Conservation (phyloP, 768 basidiomycete genomes). For the Scleroderma bovista region DNA sequence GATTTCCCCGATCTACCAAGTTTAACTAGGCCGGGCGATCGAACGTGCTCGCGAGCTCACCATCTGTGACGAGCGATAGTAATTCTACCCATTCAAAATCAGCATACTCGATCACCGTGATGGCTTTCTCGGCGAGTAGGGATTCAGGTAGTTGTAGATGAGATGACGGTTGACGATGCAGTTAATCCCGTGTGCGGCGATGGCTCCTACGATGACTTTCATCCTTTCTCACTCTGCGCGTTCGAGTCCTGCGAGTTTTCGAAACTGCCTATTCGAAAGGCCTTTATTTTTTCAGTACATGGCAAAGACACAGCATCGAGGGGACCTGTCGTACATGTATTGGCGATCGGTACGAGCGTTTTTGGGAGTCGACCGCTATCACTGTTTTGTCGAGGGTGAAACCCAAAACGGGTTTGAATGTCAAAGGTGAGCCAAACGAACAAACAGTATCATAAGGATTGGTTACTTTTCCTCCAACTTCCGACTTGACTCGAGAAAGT, state of each 20-base stretch:
- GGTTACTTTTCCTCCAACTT: constrained; percentile 95
- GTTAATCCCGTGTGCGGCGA: constrained; percentile 92
- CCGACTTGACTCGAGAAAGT: too few relatives aligned
- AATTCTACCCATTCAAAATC: constrained; percentile 99
- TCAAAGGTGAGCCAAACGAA: background rate
- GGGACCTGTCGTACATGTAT: constrained; percentile 67
- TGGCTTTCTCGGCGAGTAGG: constrained; percentile 88
- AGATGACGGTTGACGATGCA: constrained; percentile 97
- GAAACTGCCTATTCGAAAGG: constrained; percentile 95
- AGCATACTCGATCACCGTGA: constrained; percentile 95
- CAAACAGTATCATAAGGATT: constrained; percentile 98
- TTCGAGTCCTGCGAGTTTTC: constrained; percentile 96
- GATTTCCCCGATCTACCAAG: constrained; percentile 96
- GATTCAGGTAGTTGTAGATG: constrained; percentile 99
- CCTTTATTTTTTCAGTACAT: constrained; percentile 99
- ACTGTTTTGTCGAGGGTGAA: constrained; percentile 98
- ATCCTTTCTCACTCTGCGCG: constrained; percentile 98
- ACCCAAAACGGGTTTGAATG: constrained; percentile 38
- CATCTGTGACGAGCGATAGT: constrained; percentile 91
- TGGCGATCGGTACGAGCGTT: constrained; percentile 93
- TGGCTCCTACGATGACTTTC: constrained; percentile 95
- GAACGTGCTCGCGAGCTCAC: constrained; percentile 95
- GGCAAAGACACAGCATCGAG: constrained; percentile 32
- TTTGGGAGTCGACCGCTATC: constrained; percentile 91
- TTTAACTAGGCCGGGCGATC: constrained; percentile 90